phyloP scores from a whole-genome alignment of 805 yeast species.

The Candida nonsorbophila region DNA sequence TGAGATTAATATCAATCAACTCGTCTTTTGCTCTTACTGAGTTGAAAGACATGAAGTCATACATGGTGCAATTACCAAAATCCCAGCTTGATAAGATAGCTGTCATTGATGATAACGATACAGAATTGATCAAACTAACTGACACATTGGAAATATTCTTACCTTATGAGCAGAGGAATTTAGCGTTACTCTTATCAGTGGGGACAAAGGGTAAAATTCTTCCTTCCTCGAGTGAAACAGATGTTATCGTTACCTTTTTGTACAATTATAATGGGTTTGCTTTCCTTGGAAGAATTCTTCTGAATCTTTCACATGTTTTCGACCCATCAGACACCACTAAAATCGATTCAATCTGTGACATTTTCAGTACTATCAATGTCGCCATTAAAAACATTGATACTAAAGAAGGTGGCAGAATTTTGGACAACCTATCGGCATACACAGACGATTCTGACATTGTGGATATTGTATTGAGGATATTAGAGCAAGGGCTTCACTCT shows the following conservation, averaged over 20 bases:
- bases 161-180: conserved; percentile 48
- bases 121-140: conserved; percentile 49
- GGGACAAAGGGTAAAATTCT: conserved; percentile 71
- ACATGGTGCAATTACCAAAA: conserved; percentile 44
- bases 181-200: conserved; percentile 36
- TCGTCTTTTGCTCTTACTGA: conserved; percentile 64
- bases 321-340: conserved; percentile 33
- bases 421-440: conserved; percentile 41
- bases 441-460: conserved; percentile 54
- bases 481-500: conserved; percentile 61
- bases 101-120: conserved; percentile 45
- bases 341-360: conserved; percentile 37
- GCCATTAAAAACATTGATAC: conserved; percentile 36
- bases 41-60: conserved; percentile 54
- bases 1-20: conserved; percentile 57
- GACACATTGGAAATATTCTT: conserved; percentile 48
- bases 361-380: conserved; percentile 46
- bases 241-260: conserved; percentile 56
- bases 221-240: conserved; percentile 36
- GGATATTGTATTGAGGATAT: conserved; percentile 58
- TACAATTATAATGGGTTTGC: conserved; percentile 86
- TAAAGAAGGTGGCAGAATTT: conserved; percentile 19
- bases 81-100: conserved; percentile 34
- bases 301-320: conserved; percentile 47
- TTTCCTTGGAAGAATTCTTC: conserved; percentile 69